A percentile compares a stretch with the other conserved stretches of the same genome.
These are phyloP conservation scores for Ophiostoma perfectum DNA, from an alignment of 2,329 filamentous ascomycete genomes.

Conservation along the genomic window DNA sequence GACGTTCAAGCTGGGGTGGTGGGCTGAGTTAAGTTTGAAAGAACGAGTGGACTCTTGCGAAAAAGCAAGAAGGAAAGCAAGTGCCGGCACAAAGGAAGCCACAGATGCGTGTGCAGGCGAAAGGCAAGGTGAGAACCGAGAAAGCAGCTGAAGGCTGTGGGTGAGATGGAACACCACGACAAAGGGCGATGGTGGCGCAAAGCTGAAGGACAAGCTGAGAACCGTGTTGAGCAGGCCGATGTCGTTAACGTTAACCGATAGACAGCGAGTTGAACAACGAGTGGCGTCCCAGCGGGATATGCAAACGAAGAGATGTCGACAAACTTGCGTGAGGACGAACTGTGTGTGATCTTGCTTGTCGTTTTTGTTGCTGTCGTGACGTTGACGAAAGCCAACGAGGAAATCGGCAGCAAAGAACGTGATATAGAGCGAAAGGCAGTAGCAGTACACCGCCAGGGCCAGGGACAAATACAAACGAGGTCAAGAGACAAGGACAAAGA, in stretches of 20 bases:
- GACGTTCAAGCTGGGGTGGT: background rate
- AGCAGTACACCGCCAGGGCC: background rate
- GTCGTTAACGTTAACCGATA: too few species aligned
- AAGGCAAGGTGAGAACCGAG: background rate
- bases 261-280: too few species aligned
- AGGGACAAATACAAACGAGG: background rate
- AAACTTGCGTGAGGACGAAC: background rate
- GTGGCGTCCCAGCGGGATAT: background rate
- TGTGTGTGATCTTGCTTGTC: too few species aligned
- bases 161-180: background rate
- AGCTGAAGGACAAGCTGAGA: background rate
- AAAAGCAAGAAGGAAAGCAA: slow-evolving; percentile 12
- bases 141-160: background rate
- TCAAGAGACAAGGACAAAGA: slow-evolving; percentile 10
- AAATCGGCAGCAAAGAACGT: background rate
- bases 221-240: background rate
- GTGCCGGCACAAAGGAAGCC: background rate
- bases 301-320: background rate
- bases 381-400: background rate
- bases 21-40: background rate
- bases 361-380: background rate
- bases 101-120: background rate
- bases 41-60: slow-evolving; percentile 5
- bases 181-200: slow-evolving; percentile 1
- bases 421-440: background rate